phyloP scores from a whole-genome alignment of 1,284 basidiomycete species.

The Cryptococcus amylolentus region DNA sequence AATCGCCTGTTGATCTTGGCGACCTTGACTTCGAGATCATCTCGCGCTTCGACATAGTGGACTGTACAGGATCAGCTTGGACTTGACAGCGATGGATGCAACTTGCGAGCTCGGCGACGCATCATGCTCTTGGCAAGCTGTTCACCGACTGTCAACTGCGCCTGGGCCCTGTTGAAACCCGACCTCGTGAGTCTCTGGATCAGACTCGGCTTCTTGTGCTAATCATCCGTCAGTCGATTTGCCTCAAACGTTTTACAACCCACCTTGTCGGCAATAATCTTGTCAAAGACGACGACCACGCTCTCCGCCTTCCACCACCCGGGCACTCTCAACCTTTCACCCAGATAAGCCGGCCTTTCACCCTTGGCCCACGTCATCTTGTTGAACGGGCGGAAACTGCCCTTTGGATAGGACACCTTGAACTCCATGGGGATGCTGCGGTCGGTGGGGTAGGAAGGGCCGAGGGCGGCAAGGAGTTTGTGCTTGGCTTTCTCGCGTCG shows the following conservation, averaged over 20 bases:
- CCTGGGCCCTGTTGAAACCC: conserved; percentile 65
- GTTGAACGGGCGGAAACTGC: conserved; percentile 54
- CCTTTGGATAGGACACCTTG: conserved; percentile 91
- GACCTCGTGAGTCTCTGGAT: conserved; percentile 73
- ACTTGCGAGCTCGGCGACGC: conserved; percentile 52
- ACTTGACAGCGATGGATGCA: not conserved
- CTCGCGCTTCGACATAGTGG: conserved; percentile 87
- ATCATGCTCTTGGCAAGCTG: conserved; percentile 79
- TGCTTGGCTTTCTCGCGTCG: conserved; percentile 80
- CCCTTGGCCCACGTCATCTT: conserved; percentile 27
- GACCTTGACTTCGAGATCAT: conserved; percentile 82
- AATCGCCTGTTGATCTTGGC: conserved; percentile 46
- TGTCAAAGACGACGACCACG: conserved; percentile 84
- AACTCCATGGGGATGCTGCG: conserved; percentile 61
- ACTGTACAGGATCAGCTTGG: conserved; percentile 15
- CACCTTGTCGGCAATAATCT: conserved; percentile 80
- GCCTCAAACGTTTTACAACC: conserved; percentile 12
- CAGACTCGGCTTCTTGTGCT: conserved; percentile 84
- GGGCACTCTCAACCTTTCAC: conserved; percentile 68
- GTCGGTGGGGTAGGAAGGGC: conserved; percentile 51
- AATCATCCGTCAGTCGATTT: conserved; percentile 1
- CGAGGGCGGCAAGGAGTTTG: conserved; percentile 71
- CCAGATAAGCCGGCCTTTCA: conserved; percentile 33
- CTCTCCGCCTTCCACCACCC: conserved; percentile 89
- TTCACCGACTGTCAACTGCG: conserved; percentile 70